These are phyloP conservation scores for Pistacia integerrima DNA, from an alignment of 345 rosid species.

Conservation along the genomic window DNA sequence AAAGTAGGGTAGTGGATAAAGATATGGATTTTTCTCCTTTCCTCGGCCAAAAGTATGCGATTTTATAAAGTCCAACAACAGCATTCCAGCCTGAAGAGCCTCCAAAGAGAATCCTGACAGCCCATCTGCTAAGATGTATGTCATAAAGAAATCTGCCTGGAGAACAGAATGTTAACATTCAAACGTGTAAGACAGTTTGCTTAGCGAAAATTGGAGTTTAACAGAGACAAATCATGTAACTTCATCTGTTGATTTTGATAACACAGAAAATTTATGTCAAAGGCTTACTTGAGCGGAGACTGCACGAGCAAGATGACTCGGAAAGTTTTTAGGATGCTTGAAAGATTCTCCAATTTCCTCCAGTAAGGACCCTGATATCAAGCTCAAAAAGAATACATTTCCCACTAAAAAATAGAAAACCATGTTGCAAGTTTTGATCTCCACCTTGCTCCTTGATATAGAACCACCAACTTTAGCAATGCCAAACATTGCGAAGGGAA, in stretches of 20 bases:
- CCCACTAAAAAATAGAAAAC: slow-evolving; percentile 91
- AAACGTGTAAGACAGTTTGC: slow-evolving; percentile 12
- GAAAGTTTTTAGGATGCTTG: slow-evolving; percentile 66
- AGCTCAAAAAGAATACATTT: slow-evolving; percentile 84
- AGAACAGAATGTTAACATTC: slow-evolving; percentile 16
- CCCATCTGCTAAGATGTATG: slow-evolving; percentile 86
- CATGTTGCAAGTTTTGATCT: slow-evolving; percentile 95
- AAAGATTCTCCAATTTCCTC: slow-evolving; percentile 84
- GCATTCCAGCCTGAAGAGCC: slow-evolving; percentile 74
- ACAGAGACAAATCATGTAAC: background rate
- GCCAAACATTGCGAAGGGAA: slow-evolving; percentile 83
- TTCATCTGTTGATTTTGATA: no score
- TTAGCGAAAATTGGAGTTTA: background rate
- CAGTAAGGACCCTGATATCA: slow-evolving; percentile 86
- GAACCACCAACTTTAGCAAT: slow-evolving; percentile 72
- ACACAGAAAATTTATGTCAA: background rate
- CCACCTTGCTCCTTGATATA: slow-evolving; percentile 74
- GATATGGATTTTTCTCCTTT: slow-evolving; percentile 64
- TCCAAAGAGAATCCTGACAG: slow-evolving; percentile 86
- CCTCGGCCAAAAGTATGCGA: slow-evolving; percentile 49
- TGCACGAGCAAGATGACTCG: slow-evolving; percentile 82
- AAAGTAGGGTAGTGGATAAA: slow-evolving; percentile 72
- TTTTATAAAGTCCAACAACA: slow-evolving; percentile 56
- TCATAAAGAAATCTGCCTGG: slow-evolving; percentile 85
- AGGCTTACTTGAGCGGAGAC: slow-evolving; percentile 82